Base-by-base conservation (phyloP, 805 yeast species). In the Peterozyma toletana region DNA sequence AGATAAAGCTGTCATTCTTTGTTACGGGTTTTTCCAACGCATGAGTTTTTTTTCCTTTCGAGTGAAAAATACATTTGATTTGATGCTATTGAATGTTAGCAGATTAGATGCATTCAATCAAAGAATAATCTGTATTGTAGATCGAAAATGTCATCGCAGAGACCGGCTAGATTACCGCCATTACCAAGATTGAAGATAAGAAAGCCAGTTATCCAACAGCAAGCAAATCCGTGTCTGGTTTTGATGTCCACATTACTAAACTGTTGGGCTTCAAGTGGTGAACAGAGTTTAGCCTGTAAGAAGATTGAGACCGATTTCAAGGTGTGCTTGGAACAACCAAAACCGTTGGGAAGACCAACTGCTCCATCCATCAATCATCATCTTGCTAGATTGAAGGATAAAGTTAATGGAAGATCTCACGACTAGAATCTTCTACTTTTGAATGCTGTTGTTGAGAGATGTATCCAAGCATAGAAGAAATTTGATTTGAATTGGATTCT, bases 231-330 rank as follows among this genome's bases (percentile, higher is more conserved):
- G 46, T 89, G 96, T 62, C 62, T 80, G 48, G 88, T 86, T 45
- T 66, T 84, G 50, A 86, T 90, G 90, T 81, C 93, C 1, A 82
- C 86, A 39, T 71, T 90, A 60, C 69, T 90, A 53, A 86, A 85
- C 71, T 90, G 98, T 67, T 90, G 98, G 98, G 95, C 96, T 2
- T 86, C 96, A 18, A 86, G 87, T 64, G 91, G 95, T 40, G 95
- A 88, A 62, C 90, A 93, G 48, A 68, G 83, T 17, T 66, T 72
- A 10, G 72, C 67, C 39, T 90, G 98, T 64, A 68, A 73, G 18
- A 69, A 67, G 7, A 63, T 86, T 39, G 95, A 83, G 56, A 60
- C 63, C 33, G 87, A 86, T 48, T 73, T 89, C 59, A 86, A 86
- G 57, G 63, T 64, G 11, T 90, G 96, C 59, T 85, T 87, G 83